Conservation (phyloP, 2,329 filamentous ascomycete genomes). For the Sporothrix variecibatus region DNA sequence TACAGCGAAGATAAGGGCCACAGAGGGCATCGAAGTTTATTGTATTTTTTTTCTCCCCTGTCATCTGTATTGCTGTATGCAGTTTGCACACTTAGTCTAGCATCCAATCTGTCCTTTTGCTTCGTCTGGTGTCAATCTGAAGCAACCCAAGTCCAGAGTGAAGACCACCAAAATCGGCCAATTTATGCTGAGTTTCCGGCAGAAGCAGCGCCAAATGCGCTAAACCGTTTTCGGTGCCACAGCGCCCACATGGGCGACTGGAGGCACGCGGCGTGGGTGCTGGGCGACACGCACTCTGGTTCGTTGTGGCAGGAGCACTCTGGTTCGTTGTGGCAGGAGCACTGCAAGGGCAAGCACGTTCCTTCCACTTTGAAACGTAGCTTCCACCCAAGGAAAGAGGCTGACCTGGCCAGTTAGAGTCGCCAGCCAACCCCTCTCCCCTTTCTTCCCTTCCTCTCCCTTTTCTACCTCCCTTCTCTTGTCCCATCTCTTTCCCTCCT, state of each 20-base stretch:
- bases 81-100: neutral
- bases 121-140: neutral
- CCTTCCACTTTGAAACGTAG: slow-evolving; percentile 28
- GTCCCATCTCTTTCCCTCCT: neutral
- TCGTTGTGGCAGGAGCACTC: too few species aligned
- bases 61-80: neutral
- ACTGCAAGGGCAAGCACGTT: slow-evolving; percentile 10
- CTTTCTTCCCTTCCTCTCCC: neutral
- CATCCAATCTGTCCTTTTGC: slow-evolving; percentile 6
- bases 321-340: too few species aligned
- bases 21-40: neutral
- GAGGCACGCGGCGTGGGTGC: neutral
- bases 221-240: neutral
- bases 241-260: neutral
- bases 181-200: neutral
- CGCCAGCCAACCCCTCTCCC: neutral
- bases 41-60: neutral
- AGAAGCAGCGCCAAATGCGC: neutral
- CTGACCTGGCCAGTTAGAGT: slow-evolving; percentile 15
- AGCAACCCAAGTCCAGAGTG: neutral
- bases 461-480: neutral
- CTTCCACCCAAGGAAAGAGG: slow-evolving; percentile 18
- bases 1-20: neutral
- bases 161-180: neutral
- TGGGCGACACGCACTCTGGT: slow-evolving; percentile 1